Evolutionary conservation across 2,329 filamentous ascomycete species (phyloP), one percentile per base, ranked within the genome.

Genomic region (Leptosphaerulina australis): DNA sequence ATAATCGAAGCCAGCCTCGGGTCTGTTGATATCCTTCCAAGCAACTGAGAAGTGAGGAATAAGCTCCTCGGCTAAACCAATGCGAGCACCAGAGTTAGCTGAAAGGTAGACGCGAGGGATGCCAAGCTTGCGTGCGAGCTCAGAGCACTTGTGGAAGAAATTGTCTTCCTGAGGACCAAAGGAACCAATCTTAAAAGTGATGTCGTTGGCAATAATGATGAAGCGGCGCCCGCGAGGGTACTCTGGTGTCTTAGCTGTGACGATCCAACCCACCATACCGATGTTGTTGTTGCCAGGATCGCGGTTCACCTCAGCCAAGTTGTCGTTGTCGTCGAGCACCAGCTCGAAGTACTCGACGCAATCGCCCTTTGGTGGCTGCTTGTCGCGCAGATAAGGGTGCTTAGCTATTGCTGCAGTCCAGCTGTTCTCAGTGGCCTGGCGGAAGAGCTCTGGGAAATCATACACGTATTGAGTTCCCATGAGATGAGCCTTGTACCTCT

Each of bases 381-480:
- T 91, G 31, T 91, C 85, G 39, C 85, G 84, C 53, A 97, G 78
- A 15, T 82, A 79, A 9, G 90, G 82, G 66, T 93, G 86, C 71
- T 87, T 86, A 72, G 86, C 85, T 58, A 89, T 82, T 48, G 86
- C 85, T 73, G 87, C 87, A 69, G 80, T 78, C 94, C 94, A 99
- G 76, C 85, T 89, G 81, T 97, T 97, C 79, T 97, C 91, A 71
- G 96, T 91, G 34, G 94, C 91, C 77, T 97, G 94, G 70, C 94
- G 86, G 88, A 99, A 99, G 38, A 99, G 86, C 82, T 99, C 94
- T 22, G 94, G 94, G 88, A 99, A 99, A 76, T 99, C 94, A 74
- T 99, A 99, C 45, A 97, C 94, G 73, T 97, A 99, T 77, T 99
- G 94, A 21, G 94, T 99, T 59, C 94, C 94, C 92, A 99, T 97